Percentiles rank a stretch among this genome's conserved stretches.
Conservation (phyloP, 2,329 filamentous ascomycete species). For the Bertia moriformis region DNA sequence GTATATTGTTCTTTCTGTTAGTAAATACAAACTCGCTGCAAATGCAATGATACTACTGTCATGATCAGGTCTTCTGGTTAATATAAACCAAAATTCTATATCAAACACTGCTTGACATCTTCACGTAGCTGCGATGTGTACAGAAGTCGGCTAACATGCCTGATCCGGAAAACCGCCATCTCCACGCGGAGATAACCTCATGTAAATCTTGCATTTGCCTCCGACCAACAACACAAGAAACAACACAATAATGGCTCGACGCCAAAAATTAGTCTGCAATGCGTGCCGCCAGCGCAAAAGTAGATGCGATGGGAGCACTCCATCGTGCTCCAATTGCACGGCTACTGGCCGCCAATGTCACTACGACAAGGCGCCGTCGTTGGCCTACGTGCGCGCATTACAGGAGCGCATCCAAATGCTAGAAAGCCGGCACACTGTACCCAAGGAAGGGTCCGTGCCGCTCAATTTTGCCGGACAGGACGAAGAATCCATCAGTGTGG, state of each 20-base stretch:
- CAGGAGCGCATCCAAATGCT: background rate
- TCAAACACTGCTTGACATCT: too few species aligned
- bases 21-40: too few species aligned
- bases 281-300: conserved; percentile 2
- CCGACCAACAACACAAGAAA: background rate
- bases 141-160: background rate
- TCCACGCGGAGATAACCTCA: background rate
- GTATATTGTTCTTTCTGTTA: too few species aligned
- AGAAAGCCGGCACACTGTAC: too few species aligned
- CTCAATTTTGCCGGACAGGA: background rate
- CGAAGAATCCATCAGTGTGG: background rate
- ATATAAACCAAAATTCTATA: too few species aligned
- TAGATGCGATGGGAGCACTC: conserved; percentile 3
- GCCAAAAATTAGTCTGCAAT: too few species aligned
- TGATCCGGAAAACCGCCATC: background rate
- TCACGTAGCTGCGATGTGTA: background rate
- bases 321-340: conserved; percentile 1
- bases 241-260: background rate
- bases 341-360: conserved; percentile 1
- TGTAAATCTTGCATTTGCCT: background rate
- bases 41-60: too few species aligned
- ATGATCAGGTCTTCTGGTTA: too few species aligned
- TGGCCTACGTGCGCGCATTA: background rate
- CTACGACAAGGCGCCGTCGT: background rate
- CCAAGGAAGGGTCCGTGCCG: background rate